A percentile compares a stretch with the other conserved stretches of the same genome.
Evolutionary conservation across 2,329 filamentous ascomycete species (phyloP).

Genomic region (Harringtonia aguacate): DNA sequence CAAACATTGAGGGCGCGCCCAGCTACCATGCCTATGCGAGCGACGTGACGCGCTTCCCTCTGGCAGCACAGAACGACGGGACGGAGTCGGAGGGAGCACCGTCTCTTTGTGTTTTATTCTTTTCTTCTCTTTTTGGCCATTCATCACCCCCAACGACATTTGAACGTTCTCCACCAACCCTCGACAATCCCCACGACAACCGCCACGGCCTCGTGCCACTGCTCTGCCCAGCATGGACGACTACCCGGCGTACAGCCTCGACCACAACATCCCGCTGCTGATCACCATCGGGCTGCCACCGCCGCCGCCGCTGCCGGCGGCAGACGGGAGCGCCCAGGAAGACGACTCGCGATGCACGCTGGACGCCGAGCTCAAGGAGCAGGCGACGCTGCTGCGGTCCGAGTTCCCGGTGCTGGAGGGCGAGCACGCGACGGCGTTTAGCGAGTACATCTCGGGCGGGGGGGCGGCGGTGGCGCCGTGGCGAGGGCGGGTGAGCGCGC

Average conservation of each 20-base stretch:
- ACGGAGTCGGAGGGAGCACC: too few relatives aligned
- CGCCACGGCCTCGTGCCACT: neutral
- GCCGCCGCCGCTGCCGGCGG: too few relatives aligned
- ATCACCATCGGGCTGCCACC: constrained; percentile 64
- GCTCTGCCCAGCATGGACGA: constrained; percentile 52
- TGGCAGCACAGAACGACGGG: too few relatives aligned
- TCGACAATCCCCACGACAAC: neutral
- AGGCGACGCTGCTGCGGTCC: constrained; percentile 54
- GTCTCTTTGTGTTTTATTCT: too few relatives aligned
- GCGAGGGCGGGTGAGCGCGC: constrained; percentile 46
- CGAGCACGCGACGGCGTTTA: constrained; percentile 52
- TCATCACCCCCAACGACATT: too few relatives aligned
- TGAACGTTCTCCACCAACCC: too few relatives aligned
- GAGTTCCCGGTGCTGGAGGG: constrained; percentile 58
- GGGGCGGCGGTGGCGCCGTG: constrained; percentile 58
- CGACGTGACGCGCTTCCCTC: too few relatives aligned
- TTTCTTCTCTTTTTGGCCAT: too few relatives aligned
- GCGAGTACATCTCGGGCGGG: constrained; percentile 53
- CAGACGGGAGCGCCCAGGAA: neutral
- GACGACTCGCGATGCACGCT: constrained; percentile 25
- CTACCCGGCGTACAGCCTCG: constrained; percentile 68
- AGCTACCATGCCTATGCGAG: too few relatives aligned
- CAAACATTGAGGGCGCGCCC: too few relatives aligned
- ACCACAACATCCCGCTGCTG: constrained; percentile 78
- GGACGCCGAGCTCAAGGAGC: constrained; percentile 43